phyloP scores from a whole-genome alignment of 1,139 yeast species.

The Geotrichum macrosporum region DNA sequence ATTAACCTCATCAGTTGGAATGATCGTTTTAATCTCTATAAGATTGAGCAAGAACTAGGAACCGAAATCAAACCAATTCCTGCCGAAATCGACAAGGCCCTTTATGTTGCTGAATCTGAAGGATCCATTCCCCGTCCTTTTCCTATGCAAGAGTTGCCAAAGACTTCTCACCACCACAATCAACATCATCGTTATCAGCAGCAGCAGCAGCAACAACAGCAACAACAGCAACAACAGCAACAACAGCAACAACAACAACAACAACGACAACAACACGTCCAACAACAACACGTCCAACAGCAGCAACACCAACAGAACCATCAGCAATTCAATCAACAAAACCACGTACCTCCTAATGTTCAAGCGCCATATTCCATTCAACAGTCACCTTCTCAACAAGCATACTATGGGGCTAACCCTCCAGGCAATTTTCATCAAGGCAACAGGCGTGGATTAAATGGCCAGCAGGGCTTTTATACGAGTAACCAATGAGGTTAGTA shows the following conservation, averaged over 20 bases:
- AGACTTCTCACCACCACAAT: constrained; percentile 31
- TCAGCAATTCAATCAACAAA: constrained; percentile 25
- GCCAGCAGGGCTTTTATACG: not conserved
- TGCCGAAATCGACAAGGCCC: constrained; percentile 74
- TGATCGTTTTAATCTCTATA: constrained; percentile 87
- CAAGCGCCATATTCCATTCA: constrained; percentile 24
- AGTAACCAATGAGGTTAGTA: constrained; percentile 4
- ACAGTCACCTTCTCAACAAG: constrained; percentile 16
- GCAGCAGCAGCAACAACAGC: constrained; percentile 30
- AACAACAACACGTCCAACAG: too few species aligned
- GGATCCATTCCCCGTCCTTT: constrained; percentile 82
- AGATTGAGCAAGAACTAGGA: constrained; percentile 95
- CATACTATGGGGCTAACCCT: constrained; percentile 16
- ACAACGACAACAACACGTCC: too few species aligned
- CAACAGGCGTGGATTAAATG: not conserved
- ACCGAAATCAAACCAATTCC: constrained; percentile 98
- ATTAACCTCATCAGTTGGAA: constrained; percentile 96
- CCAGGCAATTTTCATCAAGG: constrained; percentile 2
- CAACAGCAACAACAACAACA: too few species aligned
- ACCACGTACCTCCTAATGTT: constrained; percentile 20
- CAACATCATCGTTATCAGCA: constrained; percentile 24
- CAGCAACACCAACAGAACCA: too few species aligned
- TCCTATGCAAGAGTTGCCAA: constrained; percentile 64
- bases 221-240: constrained; percentile 26
- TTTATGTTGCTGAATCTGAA: constrained; percentile 81